These are phyloP conservation scores for Malbranchea zuffiana DNA, from an alignment of 2,329 filamentous ascomycete genomes.

Conservation along the genomic window DNA sequence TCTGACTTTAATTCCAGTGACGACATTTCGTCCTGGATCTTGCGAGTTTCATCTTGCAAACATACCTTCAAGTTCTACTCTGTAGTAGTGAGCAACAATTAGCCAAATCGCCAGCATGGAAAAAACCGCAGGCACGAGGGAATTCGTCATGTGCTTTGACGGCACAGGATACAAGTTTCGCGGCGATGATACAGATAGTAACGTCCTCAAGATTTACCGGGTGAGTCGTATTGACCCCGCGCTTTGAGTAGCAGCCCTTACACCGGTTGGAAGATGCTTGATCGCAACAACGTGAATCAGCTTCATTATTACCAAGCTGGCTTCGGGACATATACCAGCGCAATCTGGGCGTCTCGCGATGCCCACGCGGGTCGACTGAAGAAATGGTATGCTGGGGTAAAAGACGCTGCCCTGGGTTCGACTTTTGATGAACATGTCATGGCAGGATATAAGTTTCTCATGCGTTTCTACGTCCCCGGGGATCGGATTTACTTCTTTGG, in stretches of 20 bases:
- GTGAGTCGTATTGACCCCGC: not conserved
- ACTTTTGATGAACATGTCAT: conserved; percentile 77
- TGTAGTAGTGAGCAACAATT: no score
- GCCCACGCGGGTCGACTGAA: conserved; percentile 47
- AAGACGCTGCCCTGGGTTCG: conserved; percentile 68
- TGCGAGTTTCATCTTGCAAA: no score
- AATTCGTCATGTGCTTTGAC: no score
- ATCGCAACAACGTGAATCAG: conserved; percentile 15
- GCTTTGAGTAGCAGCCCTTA: no score
- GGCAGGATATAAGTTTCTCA: conserved; percentile 68
- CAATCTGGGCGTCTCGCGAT: conserved; percentile 46
- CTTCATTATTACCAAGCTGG: conserved; percentile 40
- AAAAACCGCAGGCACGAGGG: not conserved
- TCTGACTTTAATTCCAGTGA: no score
- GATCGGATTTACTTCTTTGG: conserved; percentile 60
- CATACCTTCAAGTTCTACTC: no score
- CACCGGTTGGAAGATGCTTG: conserved; percentile 12
- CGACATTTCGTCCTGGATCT: no score
- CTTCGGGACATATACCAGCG: conserved; percentile 60
- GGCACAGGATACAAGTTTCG: conserved; percentile 25
- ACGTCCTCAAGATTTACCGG: conserved; percentile 27
- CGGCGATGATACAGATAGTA: conserved; percentile 23
- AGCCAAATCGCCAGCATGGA: not conserved
- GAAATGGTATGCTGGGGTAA: conserved; percentile 57
- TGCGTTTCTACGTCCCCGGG: conserved; percentile 56